Base-by-base conservation (phyloP, 441 rosid species). In the Mallotus japonicus region DNA sequence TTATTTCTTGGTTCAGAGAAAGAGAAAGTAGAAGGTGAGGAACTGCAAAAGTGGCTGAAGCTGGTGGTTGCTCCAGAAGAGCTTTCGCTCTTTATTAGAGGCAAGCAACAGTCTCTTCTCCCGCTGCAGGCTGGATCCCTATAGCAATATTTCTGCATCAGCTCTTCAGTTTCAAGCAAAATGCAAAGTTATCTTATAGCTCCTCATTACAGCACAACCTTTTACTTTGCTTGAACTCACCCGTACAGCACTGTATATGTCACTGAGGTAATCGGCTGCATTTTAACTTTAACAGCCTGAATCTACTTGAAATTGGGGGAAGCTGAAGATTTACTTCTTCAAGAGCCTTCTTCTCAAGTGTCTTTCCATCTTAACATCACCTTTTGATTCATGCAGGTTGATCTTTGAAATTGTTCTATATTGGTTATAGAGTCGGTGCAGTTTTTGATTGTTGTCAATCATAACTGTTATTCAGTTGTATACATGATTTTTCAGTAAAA, bases 11-110 rank as follows among this genome's bases (percentile, higher is more conserved):
- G 76, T 83, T 75, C 85, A 95, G 99, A 86, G 70, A 86, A 84
- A 66, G 99, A 96, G 86, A 96, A 93, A 84, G 91, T 93, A 37
- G 97, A 93, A 82, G 99, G 99, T 55, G 97, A 92, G 78, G 97
- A 90, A 80, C 77, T 96, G 78, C 89, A 87, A 58, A 75, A 87
- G 76, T 96, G 95, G 97, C 84, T 96, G 82, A 88, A 83, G 71
- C 72, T 85, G 85, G 97, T 96, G 73, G 97, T 90, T 13, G 90
- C 88, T 16, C 96, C 98, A 3, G 75, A 86, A 62, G 98, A 96
- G 73, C 94, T 96, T 34, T 64, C 79, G 8, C 62, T 73, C 28
- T 96, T 96, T 72, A 76, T 96, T 54, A 73, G 37, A 77, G 90
- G 94, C 72, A 83, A 85, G 69, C 88, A 87, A 87, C 85, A 69